Base-by-base conservation (phyloP, 1,139 yeast species). In the Hansenula lynferdii region DNA sequence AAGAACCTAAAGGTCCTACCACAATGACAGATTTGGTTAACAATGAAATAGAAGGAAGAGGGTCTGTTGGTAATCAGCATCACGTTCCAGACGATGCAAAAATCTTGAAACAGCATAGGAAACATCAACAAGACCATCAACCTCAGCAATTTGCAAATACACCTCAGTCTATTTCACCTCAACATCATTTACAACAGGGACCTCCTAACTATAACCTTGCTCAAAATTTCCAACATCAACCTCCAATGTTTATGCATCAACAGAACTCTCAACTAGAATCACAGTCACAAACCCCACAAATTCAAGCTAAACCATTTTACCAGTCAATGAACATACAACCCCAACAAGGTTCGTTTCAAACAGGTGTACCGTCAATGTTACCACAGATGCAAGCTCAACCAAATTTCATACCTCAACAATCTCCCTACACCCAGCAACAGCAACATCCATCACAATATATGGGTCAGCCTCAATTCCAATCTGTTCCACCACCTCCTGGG, bases 21-120 rank as follows among this genome's bases (percentile, higher is more conserved):
- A 52, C 55, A 19, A 49, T 52, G 49, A 50, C 53, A 7, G 56
- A 52, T 32, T 31, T 52, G 9, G 54, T 52, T 8, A 51, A 51
- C 30, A 31, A 29, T 15, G 51, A 49, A 31, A 37, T 50, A 14
- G 54, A 48, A 35, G 45, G 41, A 17, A 40, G 42, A 5, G 34
- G 37, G 14, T 10, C 24, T 4, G 27, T 34, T 2, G 29, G 34
- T 10, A 6, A 19, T 9, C 29, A 35, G 15, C 22, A 17, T 8
- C 37, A 22, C 21, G 14, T 35, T 4, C 22, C 33, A 8, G 14
- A 16, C n/a, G 32, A 28, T 11, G 5, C 12, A 16, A 23, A 7
- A 17, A 15, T 11, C 7, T 29, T 20, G 8, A 10, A 17, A 9
- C n/a, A 8, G 3, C 32, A 18, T 14, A 8, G 28, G 8, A 9